Evolutionary conservation across 164 flowering plant species (phyloP), one percentile per base, ranked within the genome.

Genomic region (Cinnamomum chago): DNA sequence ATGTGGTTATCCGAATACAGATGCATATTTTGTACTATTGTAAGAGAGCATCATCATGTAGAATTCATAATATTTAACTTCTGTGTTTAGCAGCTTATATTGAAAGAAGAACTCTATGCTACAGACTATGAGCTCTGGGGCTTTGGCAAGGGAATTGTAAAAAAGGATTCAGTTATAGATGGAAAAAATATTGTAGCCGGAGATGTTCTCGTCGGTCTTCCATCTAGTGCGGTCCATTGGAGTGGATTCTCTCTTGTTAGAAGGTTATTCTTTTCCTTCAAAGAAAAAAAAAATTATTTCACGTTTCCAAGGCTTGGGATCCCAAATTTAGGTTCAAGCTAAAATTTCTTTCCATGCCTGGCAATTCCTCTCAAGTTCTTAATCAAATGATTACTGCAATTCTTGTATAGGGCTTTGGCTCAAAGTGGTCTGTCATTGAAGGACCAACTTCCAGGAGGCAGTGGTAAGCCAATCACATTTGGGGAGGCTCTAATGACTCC

Each of bases 181-280:
- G 99, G 99, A 72, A 91, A 87, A 76, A 86, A 76, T 79, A 91
- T 95, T 79, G 84, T 77, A 69, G 85, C 86, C 65, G 98, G 99
- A 70, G 99, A 95, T 85, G 85, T 92, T 58, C 88, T 95, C 70
- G 86, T 95, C 74, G 99, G 99, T 55, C 85, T 95, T 73, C 95
- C 98, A 65, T 95, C 99, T 10, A 91, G 95, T 77, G 98, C 97
- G 35, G 99, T 93, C 47, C 99, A 95, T 86, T 95, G 97, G 47
- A 95, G 93, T 86, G 98, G 99, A 11, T 93, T 95, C 79, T 95
- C 99, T 75, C 97, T 95, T 65, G 98, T 92, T 50, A 87, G 99
- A 87, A 93, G 97, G 99, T 95, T 72, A 15, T 76, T 65, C 11
- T n/a, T 67, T 67, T 40, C 22, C 30, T 47, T 72, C 65, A 33